Evolutionary conservation across 306 rosid genomes (phyloP).

Genomic region (Clitoria ternatea): DNA sequence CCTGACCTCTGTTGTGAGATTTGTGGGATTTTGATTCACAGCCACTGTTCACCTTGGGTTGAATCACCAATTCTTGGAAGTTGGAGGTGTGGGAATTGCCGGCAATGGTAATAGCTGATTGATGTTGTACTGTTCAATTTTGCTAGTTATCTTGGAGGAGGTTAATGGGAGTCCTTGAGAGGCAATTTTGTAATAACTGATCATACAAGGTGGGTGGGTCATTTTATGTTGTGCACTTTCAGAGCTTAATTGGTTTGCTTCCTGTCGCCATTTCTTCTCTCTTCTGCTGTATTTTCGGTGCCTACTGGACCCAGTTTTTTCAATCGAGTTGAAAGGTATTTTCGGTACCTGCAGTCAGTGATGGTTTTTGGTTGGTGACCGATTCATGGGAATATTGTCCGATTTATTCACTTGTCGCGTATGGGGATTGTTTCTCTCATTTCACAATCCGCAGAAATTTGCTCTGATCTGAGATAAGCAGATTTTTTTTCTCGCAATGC

Average conservation of each 20-base stretch:
- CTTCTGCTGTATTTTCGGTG: not conserved
- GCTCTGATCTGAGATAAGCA: slow-evolving; percentile 49
- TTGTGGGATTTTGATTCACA: slow-evolving; percentile 70
- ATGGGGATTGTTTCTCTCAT: slow-evolving; percentile 22
- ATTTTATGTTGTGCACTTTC: slow-evolving; percentile 14
- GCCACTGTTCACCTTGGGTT: slow-evolving; percentile 63
- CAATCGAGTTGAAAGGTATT: slow-evolving; percentile 10
- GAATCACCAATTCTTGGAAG: slow-evolving; percentile 39
- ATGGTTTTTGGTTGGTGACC: slow-evolving; percentile 7
- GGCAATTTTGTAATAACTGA: not conserved
- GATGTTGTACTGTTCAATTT: slow-evolving; percentile 3
- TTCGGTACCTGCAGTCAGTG: slow-evolving; percentile 16
- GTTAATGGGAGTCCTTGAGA: not conserved
- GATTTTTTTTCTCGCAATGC: slow-evolving; percentile 46
- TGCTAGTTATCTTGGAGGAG: slow-evolving; percentile 7
- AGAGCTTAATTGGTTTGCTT: slow-evolving; percentile 11
- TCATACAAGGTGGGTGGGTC: not conserved
- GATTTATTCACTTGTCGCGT: slow-evolving; percentile 9
- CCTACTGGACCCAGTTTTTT: not conserved
- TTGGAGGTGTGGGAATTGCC: slow-evolving; percentile 80
- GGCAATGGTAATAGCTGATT: slow-evolving; percentile 60
- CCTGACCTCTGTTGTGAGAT: slow-evolving; percentile 71
- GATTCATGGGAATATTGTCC: slow-evolving; percentile 10
- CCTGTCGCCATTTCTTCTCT: not conserved
- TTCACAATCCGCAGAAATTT: slow-evolving; percentile 24